Evolutionary conservation across 352 stramenopile species (phyloP).

Genomic region (Elongisporangium undulatum): DNA sequence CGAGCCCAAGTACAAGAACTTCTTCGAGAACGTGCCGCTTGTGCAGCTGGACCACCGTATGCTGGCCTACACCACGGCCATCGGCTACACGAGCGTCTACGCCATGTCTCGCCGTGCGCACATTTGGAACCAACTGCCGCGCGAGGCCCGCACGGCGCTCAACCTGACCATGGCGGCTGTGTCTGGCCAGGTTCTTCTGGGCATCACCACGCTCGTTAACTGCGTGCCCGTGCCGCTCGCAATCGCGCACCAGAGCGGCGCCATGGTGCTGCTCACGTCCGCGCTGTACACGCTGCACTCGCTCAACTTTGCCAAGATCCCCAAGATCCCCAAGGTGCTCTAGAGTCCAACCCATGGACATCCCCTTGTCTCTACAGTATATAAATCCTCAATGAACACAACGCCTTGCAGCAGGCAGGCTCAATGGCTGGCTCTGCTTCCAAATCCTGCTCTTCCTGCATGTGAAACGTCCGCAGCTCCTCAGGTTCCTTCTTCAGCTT

Average conservation of each 20-base stretch:
- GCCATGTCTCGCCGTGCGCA: conserved; percentile 58
- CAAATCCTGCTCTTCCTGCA: neutral
- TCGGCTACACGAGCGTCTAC: conserved; percentile 64
- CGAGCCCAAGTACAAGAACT: conserved; percentile 91
- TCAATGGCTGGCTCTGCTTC: too few species aligned
- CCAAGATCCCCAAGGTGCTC: conserved; percentile 35
- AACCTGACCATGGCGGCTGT: conserved; percentile 76
- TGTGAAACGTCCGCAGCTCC: neutral
- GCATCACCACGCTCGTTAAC: conserved; percentile 95
- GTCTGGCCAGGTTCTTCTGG: conserved; percentile 88
- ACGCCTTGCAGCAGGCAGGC: neutral
- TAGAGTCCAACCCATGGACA: conserved; percentile 2
- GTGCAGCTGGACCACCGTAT: conserved; percentile 98
- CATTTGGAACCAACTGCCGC: conserved; percentile 85
- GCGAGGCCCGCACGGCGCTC: conserved; percentile 65
- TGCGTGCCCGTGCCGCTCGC: conserved; percentile 96
- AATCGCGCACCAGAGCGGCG: conserved; percentile 95
- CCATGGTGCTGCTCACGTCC: conserved; percentile 92
- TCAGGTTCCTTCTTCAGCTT: neutral
- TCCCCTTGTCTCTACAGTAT: neutral
- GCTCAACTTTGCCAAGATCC: conserved; percentile 76
- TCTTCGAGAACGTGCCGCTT: conserved; percentile 98
- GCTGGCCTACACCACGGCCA: conserved; percentile 90
- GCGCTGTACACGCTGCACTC: conserved; percentile 91
- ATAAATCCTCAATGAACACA: neutral